Evolutionary conservation across 139 green algal genomes (phyloP), one percentile per base, ranked within the genome.

Genomic region (Closterium sp.): DNA sequence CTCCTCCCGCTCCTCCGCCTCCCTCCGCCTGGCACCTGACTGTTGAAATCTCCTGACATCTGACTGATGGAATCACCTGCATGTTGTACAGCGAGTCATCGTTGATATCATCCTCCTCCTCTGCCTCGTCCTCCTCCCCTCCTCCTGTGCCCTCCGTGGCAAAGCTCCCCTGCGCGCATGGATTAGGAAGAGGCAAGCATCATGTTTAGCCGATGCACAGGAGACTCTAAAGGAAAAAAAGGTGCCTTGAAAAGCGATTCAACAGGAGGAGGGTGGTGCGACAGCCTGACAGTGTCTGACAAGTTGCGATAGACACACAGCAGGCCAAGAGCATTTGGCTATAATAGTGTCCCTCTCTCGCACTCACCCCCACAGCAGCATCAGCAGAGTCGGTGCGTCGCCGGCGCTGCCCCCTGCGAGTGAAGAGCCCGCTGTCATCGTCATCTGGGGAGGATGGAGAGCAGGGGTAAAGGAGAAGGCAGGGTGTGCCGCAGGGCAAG

Each of bases 1-100:
- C 31, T 91, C 91, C 7, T 88, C 42, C n/a, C n/a, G n/a, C 90
- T 86, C 95, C 89, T 97, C 91, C n/a, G n/a, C n/a, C n/a, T n/a
- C n/a, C 94, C 79, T 29, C 89, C 91, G 38, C 96, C 92, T 13
- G 45, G n/a, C n/a, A n/a, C n/a, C n/a, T n/a, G n/a, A n/a, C n/a
- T n/a, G n/a, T n/a, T n/a, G n/a, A n/a, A n/a, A n/a, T n/a, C n/a
- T n/a, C n/a, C n/a, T n/a, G n/a, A n/a, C n/a, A n/a, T n/a, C n/a
- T n/a, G n/a, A n/a, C n/a, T n/a, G n/a, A n/a, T n/a, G n/a, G n/a
- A n/a, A n/a, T n/a, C n/a, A n/a, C 62, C 62, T 79, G 62, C 62
- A 91, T 86, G 30, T 30, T 91, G 38, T 88, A 91, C 7, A 91
- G 42, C 31, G 34, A 42, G 31, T 91, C 89, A 86, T n/a, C 90